These are phyloP conservation scores for Hirschioporus abietinus DNA, from an alignment of 768 basidiomycete genomes.

Conservation along the genomic window DNA sequence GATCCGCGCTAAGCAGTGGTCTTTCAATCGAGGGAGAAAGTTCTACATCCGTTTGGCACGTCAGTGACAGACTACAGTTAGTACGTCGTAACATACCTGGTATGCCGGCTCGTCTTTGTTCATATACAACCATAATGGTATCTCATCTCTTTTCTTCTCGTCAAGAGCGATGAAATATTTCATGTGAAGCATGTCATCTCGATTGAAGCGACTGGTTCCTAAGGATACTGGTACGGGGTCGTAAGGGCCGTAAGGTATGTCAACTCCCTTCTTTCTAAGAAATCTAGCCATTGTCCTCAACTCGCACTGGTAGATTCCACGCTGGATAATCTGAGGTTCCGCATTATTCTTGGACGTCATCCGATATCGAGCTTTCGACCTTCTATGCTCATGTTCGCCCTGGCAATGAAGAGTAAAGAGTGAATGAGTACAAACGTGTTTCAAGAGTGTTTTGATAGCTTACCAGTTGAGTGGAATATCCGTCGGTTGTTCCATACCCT, in stretches of 20 bases:
- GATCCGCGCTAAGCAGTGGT: constrained; percentile 7
- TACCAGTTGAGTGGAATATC: constrained; percentile 7
- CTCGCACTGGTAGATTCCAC: not conserved
- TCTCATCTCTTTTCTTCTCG: not conserved
- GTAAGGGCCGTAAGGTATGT: not conserved
- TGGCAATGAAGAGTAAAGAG: not conserved
- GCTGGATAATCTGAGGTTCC: not conserved
- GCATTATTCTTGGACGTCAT: not conserved
- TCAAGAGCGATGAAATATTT: not conserved
- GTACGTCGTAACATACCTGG: not conserved
- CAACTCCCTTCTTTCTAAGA: not conserved
- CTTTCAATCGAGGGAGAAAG: constrained; percentile 4
- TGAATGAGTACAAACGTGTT: not conserved
- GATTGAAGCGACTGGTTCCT: not conserved
- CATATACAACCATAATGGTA: not conserved
- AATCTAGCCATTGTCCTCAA: not conserved
- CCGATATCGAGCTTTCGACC: not conserved
- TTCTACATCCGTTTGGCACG: too few relatives aligned
- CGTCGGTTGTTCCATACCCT: constrained; percentile 7
- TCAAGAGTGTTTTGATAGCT: not conserved
- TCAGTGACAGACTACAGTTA: not conserved
- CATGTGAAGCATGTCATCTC: not conserved
- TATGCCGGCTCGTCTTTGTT: constrained; percentile 4
- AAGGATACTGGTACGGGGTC: not conserved
- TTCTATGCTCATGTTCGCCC: constrained; percentile 7